Conservation (phyloP, 1,139 yeast genomes). For the Blastobotrys proliferans region DNA sequence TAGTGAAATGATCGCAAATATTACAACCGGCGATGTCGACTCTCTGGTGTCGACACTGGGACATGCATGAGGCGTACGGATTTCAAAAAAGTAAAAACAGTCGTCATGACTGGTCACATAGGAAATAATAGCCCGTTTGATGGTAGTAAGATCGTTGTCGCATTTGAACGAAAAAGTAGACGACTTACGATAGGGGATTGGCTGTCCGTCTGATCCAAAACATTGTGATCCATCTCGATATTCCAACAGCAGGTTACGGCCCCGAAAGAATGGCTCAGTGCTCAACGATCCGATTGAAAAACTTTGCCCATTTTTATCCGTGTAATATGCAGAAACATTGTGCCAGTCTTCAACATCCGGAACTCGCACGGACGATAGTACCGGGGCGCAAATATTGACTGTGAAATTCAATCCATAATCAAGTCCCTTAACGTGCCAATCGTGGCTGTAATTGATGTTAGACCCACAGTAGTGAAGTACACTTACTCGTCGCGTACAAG, state of each 20-base stretch:
- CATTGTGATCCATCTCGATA: constrained; percentile 75
- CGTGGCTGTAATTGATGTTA: constrained; percentile 14
- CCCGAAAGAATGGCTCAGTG: constrained; percentile 57
- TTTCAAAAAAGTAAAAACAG: constrained; percentile 82
- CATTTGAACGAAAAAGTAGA: constrained; percentile 73
- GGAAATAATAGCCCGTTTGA: constrained; percentile 58
- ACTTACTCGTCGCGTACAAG: constrained; percentile 15
- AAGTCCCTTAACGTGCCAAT: constrained; percentile 66
- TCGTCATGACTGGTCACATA: constrained; percentile 70
- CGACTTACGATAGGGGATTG: constrained; percentile 50
- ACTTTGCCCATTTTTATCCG: constrained; percentile 40
- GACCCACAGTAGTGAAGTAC: neutral
- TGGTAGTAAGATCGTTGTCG: constrained; percentile 57
- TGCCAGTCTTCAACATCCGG: constrained; percentile 36
- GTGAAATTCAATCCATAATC: constrained; percentile 75
- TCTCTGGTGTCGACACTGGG: constrained; percentile 60
- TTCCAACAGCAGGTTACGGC: constrained; percentile 64
- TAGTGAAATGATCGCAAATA: constrained; percentile 29
- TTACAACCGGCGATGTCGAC: constrained; percentile 29
- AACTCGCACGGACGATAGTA: constrained; percentile 30
- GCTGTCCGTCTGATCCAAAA: constrained; percentile 39
- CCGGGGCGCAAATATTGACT: constrained; percentile 65
- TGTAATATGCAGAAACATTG: constrained; percentile 64
- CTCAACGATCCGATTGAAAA: neutral
- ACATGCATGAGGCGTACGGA: constrained; percentile 82